Evolutionary conservation across 306 rosid genomes (phyloP).

Genomic region (Datisca glomerata): DNA sequence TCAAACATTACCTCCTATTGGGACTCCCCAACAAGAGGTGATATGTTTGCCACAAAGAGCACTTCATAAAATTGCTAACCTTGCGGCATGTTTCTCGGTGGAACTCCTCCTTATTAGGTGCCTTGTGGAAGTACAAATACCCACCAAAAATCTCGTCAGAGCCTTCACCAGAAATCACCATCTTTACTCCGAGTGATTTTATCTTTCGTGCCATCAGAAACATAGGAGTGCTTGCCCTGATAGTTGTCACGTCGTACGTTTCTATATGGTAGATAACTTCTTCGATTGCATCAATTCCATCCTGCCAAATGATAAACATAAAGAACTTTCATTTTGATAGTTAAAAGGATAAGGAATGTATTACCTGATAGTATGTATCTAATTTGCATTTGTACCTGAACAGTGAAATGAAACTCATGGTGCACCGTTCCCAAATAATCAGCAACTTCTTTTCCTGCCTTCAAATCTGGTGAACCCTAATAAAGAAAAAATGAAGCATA

Average conservation of each 20-base stretch:
- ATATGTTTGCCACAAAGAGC: too few relatives aligned
- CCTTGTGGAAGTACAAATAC: constrained; percentile 92
- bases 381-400: constrained; percentile 44
- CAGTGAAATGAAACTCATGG: constrained; percentile 78
- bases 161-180: constrained; percentile 97
- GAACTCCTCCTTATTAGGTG: constrained; percentile 94
- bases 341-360: background rate
- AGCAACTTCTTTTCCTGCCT: constrained; percentile 93
- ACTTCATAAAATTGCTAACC: constrained; percentile 26
- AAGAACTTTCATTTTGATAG: background rate
- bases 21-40: too few relatives aligned
- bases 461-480: constrained; percentile 97
- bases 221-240: constrained; percentile 98
- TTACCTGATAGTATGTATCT: background rate
- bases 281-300: constrained; percentile 93
- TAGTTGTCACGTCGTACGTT: constrained; percentile 90
- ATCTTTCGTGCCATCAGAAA: constrained; percentile 92
- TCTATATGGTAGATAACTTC: constrained; percentile 89
- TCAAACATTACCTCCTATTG: too few relatives aligned
- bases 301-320: constrained; percentile 26
- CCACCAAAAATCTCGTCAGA: constrained; percentile 97
- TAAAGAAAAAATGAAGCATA: constrained; percentile 10
- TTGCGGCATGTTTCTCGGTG: constrained; percentile 90
- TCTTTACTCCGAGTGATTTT: constrained; percentile 88
- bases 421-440: constrained; percentile 83